Base-by-base conservation (phyloP, 768 basidiomycete genomes). In the Podaxis sp. region DNA sequence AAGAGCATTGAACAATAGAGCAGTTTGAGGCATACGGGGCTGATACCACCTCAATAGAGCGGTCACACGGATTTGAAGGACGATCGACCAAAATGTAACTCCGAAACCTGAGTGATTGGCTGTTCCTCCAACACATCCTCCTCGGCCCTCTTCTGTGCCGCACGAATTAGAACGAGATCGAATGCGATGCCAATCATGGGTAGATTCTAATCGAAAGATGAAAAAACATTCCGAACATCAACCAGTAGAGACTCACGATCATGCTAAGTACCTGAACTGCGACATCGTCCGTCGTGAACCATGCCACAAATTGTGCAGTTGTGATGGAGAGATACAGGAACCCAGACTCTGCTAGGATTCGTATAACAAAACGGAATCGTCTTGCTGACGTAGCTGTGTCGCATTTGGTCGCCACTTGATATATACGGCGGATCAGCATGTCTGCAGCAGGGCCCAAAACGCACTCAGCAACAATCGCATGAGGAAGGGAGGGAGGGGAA, bases 301-400 rank as follows among this genome's bases (percentile, higher is more conserved):
- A 63, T 20, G 38, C 55, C 5, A 57, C 10, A 33, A 57, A 63
- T 12, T 63, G 62, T 2, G 46, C 62, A 17, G 57, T n/a, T 5
- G 55, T 50, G 8, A 63, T 51, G 5, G 49, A 46, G 4, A 63
- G n/a, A 33, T 63, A 57, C 8, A 63, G 38, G 15, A 57, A 7
- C 1, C 62, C 62, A 3, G 62, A 63, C 48, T 63, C 62, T 20
- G 49, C 48, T 1, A 63, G 41, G 17, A 63, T 50, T 0, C 62
- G 30, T 4, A 57, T 51, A 30, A 63, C 36, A 11, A 51, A 50
- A 5, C 48, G 46, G 24, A 51, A n/a, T 26, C 51, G 48, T 26
- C 26, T 51, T 24, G 49, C 10, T 20, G 28, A 48, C 1, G 13
- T 15, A 7, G 33, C 5, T 10, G 1, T 37, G 10, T 28, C 22